phyloP scores from a whole-genome alignment of 352 stramenopile genomes.

The Globisporangium recalcitrans region DNA sequence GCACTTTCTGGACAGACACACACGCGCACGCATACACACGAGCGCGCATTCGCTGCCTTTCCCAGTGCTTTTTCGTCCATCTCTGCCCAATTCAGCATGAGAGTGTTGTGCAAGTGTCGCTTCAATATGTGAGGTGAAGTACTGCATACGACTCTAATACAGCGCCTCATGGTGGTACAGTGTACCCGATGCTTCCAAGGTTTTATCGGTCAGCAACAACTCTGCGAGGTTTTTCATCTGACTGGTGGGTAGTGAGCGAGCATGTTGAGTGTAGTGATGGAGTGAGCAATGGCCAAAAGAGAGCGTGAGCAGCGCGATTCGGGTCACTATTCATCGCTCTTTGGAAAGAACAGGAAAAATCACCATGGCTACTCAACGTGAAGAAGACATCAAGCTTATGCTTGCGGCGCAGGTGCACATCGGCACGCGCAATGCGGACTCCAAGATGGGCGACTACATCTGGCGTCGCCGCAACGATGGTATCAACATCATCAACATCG shows the following conservation, averaged over 20 bases:
- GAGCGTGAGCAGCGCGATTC: neutral
- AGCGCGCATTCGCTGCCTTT: neutral
- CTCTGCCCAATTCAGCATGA: neutral
- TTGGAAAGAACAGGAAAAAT: slow-evolving; percentile 41
- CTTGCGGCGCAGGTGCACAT: slow-evolving; percentile 99
- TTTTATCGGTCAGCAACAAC: too few species aligned
- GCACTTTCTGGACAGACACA: neutral
- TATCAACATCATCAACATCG: slow-evolving; percentile 99
- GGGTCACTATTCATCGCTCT: slow-evolving; percentile 52
- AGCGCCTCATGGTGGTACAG: neutral
- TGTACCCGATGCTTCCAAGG: slow-evolving; percentile 1
- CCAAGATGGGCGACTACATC: slow-evolving; percentile 99
- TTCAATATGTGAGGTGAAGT: neutral
- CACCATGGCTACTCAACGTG: slow-evolving; percentile 86
- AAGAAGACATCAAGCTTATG: slow-evolving; percentile 99
- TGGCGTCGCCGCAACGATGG: slow-evolving; percentile 98
- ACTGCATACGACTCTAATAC: neutral
- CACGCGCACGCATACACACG: neutral
- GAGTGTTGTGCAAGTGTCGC: neutral
- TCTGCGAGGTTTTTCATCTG: slow-evolving; percentile 10
- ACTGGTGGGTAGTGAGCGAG: slow-evolving; percentile 9
- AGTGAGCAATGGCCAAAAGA: neutral
- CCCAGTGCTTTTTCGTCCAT: neutral
- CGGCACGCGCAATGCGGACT: slow-evolving; percentile 98
- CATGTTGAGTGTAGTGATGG: neutral